Evolutionary conservation across 805 yeast genomes (phyloP), one percentile per base, ranked within the genome.

Genomic region (Kuraishia molischiana): DNA sequence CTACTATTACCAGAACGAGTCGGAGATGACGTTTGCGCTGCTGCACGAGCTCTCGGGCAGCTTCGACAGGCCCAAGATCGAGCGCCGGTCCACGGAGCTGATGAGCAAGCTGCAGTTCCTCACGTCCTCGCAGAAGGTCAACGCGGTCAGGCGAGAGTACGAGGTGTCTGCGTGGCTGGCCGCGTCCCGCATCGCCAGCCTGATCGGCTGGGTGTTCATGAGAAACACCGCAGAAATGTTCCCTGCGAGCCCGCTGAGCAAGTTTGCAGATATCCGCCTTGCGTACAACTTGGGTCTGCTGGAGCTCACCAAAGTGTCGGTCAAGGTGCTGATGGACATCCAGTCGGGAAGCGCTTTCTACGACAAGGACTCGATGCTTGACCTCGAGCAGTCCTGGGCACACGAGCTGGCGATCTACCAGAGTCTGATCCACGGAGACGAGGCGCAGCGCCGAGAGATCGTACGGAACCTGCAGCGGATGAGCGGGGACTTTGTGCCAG

Each of bases 1-100:
- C 32, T 35, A 35, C 32, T 35, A 35, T 26, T 35, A 15, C 24
- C 37, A 35, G 28, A 19, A 14, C 19, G 28, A 29, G n/a, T n/a
- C 19, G 3, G 37, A 35, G 32, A 35, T 35, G 37, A 9, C 32
- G 15, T 35, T 19, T 24, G 32, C 32, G 14, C 18, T 19, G 28
- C 14, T 29, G n/a, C 29, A n/a, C n/a, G 37, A 35, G 28, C 28
- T 35, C 26, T 8, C 17, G 9, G 17, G 17, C 17, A 9, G 17
- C 5, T 28, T 28, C 17, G 17, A 28, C 17, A 9, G 13, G 31
- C 31, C 6, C 6, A 6, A 11, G 14, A 14, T 28, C 5, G 17
- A 28, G 13, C 6, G 17, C 6, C 13, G 17, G 13, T 11, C 31
- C 6, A 8, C 17, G 13, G 17, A 11, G 17, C 17, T 28, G 17